Percentiles rank a stretch among this genome's conserved stretches.
Conservation (phyloP, 2,329 filamentous ascomycete genomes). For the Apiospora rasikravindrae region DNA sequence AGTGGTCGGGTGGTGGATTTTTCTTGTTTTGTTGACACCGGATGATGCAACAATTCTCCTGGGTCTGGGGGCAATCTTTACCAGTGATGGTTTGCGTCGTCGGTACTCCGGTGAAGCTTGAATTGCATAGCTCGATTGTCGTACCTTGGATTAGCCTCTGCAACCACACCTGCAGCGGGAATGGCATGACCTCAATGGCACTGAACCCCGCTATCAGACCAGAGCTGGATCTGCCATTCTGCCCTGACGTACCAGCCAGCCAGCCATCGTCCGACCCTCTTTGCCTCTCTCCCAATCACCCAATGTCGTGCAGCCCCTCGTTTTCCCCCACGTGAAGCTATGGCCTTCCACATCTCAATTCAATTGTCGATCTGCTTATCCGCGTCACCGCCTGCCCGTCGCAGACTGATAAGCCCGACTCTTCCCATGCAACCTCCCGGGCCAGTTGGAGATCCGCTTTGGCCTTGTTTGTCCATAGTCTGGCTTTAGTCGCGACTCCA, state of each 20-base stretch:
- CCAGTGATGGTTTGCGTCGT: neutral
- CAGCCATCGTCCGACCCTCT: too few relatives aligned
- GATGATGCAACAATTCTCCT: neutral
- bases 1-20: too few relatives aligned
- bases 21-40: neutral
- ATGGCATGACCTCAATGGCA: neutral
- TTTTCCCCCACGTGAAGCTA: slow-evolving; percentile 20
- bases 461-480: slow-evolving; percentile 7
- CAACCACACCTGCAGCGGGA: neutral
- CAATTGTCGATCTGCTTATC: neutral
- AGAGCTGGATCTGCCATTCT: neutral
- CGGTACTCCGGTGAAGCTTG: slow-evolving; percentile 10
- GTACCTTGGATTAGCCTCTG: neutral
- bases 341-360: neutral
- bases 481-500: slow-evolving; percentile 12
- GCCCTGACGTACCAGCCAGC: neutral
- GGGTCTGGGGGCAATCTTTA: neutral
- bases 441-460: neutral
- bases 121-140: neutral
- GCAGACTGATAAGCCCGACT: neutral
- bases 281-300: too few relatives aligned
- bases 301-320: slow-evolving; percentile 16
- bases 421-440: neutral
- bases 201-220: neutral
- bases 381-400: neutral